A percentile compares a stretch with the other conserved stretches of the same genome.
phyloP scores from a whole-genome alignment of 495 filamentous ascomycete species.

The Corynascus novoguineensis region DNA sequence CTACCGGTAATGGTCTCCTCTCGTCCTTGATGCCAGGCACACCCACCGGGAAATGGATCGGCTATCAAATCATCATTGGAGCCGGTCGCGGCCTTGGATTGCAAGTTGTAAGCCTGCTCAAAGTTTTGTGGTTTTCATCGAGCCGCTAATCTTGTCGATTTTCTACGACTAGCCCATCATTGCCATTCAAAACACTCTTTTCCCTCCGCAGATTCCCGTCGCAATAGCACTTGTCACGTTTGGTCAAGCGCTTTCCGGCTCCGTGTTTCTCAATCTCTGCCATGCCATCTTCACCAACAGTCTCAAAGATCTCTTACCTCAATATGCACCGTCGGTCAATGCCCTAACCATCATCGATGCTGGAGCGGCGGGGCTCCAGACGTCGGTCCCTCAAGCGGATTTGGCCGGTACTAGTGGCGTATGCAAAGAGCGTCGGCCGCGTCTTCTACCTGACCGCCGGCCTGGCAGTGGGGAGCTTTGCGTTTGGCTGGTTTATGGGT shows the following conservation, averaged over 20 bases:
- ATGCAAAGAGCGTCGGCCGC: conserved; percentile 30
- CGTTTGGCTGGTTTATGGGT: conserved; percentile 8
- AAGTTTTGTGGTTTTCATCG: background rate
- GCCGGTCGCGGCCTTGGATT: conserved; percentile 36
- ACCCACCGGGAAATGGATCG: conserved; percentile 40
- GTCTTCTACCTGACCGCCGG: conserved; percentile 12
- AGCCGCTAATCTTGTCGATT: background rate
- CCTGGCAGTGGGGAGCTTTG: background rate
- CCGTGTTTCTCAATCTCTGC: conserved; percentile 34
- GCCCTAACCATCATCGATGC: conserved; percentile 30
- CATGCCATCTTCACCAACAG: conserved; percentile 36
- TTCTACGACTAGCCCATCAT: conserved; percentile 32
- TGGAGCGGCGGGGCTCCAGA: conserved; percentile 17
- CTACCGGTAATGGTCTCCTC: conserved; percentile 39
- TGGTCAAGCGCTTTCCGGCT: conserved; percentile 35
- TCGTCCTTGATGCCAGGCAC: conserved; percentile 31
- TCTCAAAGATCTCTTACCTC: too few species aligned
- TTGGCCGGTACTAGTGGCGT: conserved; percentile 35
- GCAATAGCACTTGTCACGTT: conserved; percentile 45
- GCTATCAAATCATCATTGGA: conserved; percentile 46
- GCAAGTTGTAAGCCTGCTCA: background rate
- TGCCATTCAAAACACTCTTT: conserved; percentile 42
- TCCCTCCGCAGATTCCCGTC: conserved; percentile 34
- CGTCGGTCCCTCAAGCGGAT: background rate
- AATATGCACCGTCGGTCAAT: too few species aligned